phyloP scores from a whole-genome alignment of 306 rosid species.

The Nissolia schottii region DNA sequence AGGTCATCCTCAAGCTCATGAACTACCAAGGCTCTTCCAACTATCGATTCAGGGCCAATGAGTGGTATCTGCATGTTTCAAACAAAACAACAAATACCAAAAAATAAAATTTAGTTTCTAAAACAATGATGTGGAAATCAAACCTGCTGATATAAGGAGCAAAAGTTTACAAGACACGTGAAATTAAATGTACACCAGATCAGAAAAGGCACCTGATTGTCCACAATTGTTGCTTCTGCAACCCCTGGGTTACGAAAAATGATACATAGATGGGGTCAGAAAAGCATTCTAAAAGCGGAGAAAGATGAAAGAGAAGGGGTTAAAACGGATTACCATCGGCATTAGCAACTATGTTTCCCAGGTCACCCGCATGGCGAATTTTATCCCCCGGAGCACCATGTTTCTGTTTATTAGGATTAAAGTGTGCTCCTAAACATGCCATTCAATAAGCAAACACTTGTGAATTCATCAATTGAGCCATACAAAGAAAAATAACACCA shows the following conservation, averaged over 20 bases:
- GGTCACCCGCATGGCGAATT: slow-evolving; percentile 90
- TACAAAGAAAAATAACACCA: neutral
- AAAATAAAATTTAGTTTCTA: neutral
- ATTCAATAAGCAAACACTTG: neutral
- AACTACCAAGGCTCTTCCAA: slow-evolving; percentile 77
- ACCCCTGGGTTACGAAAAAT: slow-evolving; percentile 43
- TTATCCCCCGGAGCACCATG: slow-evolving; percentile 78
- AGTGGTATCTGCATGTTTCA: slow-evolving; percentile 58
- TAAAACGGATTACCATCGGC: slow-evolving; percentile 43
- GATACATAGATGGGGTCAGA: neutral
- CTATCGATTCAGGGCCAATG: slow-evolving; percentile 62
- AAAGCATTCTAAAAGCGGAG: neutral
- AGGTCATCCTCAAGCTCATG: slow-evolving; percentile 80
- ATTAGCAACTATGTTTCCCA: slow-evolving; percentile 89
- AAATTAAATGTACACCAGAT: neutral
- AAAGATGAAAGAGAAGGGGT: neutral
- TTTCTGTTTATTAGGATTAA: slow-evolving; percentile 49
- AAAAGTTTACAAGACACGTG: neutral
- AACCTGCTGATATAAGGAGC: neutral
- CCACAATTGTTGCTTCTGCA: slow-evolving; percentile 65
- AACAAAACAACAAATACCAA: neutral
- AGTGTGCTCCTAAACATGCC: slow-evolving; percentile 56
- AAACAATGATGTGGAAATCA: neutral
- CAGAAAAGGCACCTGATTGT: slow-evolving; percentile 49
- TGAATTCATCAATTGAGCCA: neutral